These are phyloP conservation scores for Aspergillus taichungensis DNA, from an alignment of 495 filamentous ascomycete genomes.

Conservation along the genomic window DNA sequence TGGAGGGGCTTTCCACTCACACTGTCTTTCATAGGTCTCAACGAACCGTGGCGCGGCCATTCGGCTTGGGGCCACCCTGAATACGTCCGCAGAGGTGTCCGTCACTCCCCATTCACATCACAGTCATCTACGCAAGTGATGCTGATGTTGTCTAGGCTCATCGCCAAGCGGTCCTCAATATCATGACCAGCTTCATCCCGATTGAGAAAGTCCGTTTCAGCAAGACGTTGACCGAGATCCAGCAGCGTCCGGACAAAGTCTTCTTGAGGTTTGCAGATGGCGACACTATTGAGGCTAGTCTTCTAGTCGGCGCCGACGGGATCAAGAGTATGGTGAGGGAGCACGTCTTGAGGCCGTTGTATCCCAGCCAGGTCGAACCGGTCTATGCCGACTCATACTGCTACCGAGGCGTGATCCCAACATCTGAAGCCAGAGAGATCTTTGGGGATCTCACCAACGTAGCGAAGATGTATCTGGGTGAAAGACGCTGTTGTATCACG, in stretches of 20 bases:
- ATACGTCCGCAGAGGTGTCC: background rate
- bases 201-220: conserved; percentile 17
- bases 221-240: conserved; percentile 12
- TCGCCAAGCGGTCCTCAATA: conserved; percentile 14
- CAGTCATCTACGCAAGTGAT: background rate
- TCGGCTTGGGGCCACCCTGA: background rate
- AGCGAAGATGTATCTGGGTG: background rate
- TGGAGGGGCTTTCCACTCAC: too few species aligned
- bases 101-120: background rate
- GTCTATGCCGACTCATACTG: background rate
- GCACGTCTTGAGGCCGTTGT: background rate
- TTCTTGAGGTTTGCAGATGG: conserved; percentile 19
- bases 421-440: background rate
- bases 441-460: background rate
- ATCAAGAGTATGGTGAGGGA: background rate
- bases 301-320: conserved; percentile 14
- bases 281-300: conserved; percentile 9
- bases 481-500: background rate
- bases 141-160: conserved; percentile 7
- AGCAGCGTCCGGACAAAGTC: conserved; percentile 13
- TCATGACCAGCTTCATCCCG: conserved; percentile 19
- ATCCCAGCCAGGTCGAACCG: background rate
- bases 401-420: background rate
- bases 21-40: background rate
- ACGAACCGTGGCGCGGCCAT: background rate